Base-by-base conservation (phyloP, 192 early-diverging fungal genomes). In the Podila verticillata region DNA sequence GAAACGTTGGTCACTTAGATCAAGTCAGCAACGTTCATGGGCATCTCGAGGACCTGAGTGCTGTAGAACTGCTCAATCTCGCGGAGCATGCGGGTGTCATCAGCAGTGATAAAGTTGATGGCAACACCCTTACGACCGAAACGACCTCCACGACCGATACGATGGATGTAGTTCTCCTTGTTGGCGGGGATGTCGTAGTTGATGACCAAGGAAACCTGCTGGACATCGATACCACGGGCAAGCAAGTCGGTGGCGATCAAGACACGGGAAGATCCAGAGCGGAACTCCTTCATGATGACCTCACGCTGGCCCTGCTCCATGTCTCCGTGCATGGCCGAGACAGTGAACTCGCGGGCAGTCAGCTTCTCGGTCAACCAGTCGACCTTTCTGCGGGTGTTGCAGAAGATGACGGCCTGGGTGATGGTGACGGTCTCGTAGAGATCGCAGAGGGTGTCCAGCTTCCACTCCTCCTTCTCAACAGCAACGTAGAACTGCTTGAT, bases 101-200 rank as follows among this genome's bases (percentile, higher is more conserved):
- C 96, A 82, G 90, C 91, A 62, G 95, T 92, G 72, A 99, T 96
- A 89, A 99, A 99, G 92, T 99, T 99, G 90, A 99, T 97, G 69
- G 97, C 96, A 77, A 99, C 97, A 91, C 98, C 98, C 92, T 98
- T 99, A 84, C 98, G 94, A 84, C 98, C 98, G 91, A 98, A 99
- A 92, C 98, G 97, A 90, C 98, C 97, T 92, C 95, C 94, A 90
- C 98, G 94, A 92, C 98, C 98, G 85, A 99, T 99, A 84, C 96
- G 92, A 87, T 99, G 98, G 73, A 99, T 97, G 91, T 99, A 99
- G 94, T 98, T 98, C 88, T 98, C 98, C 73, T 91, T 90, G 89
- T 96, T 97, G 84, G 92, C 86, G 70, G 98, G 97, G 63, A 99
- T 90, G 84, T 99, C 98, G 89, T 99, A 99, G 95, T 84, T 84